These are phyloP conservation scores for Tritrichomonas foetus DNA, from an alignment of 208 protist species.

Conservation along the genomic window DNA sequence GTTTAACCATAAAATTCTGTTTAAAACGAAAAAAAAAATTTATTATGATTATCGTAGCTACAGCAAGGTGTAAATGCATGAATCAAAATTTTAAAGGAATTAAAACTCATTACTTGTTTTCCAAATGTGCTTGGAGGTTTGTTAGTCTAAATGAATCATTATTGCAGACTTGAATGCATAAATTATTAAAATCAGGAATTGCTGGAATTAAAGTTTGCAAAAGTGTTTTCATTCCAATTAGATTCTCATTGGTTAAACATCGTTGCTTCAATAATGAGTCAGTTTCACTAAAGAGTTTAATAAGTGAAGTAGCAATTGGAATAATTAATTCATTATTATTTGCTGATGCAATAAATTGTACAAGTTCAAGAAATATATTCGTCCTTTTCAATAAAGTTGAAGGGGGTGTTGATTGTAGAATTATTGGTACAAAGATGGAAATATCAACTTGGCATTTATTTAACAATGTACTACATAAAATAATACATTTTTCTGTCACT, in stretches of 20 bases:
- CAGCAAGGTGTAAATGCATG: too few relatives aligned
- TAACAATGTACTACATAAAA: not conserved
- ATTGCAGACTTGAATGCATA: not conserved
- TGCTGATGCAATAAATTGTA: not conserved
- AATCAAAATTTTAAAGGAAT: too few relatives aligned
- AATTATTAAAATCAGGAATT: not conserved
- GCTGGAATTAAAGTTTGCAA: not conserved
- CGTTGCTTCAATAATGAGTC: not conserved
- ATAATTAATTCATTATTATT: not conserved
- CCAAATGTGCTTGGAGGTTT: not conserved
- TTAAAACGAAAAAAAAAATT: too few relatives aligned
- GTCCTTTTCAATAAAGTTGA: not conserved
- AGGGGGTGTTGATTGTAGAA: not conserved
- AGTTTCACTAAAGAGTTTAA: not conserved
- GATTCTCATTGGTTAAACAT: not conserved
- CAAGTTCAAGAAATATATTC: not conserved
- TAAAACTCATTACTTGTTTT: too few relatives aligned
- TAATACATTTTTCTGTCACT: not conserved
- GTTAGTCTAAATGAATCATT: not conserved
- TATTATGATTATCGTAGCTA: too few relatives aligned
- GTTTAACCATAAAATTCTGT: too few relatives aligned
- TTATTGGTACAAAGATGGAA: not conserved
- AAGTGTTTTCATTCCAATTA: not conserved
- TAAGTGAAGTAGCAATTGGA: not conserved
- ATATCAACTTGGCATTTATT: not conserved